phyloP scores from a whole-genome alignment of 164 flowering plant species.

The Tetracentron sinense region DNA sequence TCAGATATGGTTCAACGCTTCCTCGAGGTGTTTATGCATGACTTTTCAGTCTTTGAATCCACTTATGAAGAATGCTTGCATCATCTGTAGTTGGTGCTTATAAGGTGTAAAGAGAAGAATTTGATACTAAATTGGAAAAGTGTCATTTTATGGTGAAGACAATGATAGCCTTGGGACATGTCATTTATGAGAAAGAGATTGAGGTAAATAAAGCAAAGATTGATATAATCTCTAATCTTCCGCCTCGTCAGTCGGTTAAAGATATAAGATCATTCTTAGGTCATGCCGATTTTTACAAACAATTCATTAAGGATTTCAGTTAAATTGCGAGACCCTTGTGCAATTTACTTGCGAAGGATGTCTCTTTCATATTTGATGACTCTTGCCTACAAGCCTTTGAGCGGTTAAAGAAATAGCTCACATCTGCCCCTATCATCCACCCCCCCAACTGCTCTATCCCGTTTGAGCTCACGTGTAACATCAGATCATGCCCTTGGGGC shows the following conservation, averaged over 20 bases:
- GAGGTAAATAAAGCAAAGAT: neutral
- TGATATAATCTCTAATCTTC: neutral
- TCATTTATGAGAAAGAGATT: neutral
- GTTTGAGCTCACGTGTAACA: conserved; percentile 18
- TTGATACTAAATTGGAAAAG: neutral
- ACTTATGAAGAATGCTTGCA: neutral
- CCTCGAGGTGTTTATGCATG: conserved; percentile 4
- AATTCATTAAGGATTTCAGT: conserved; percentile 15
- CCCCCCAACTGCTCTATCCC: conserved; percentile 11
- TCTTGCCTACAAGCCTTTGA: neutral
- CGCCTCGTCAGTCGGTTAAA: neutral
- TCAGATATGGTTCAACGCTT: neutral
- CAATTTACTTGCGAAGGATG: neutral
- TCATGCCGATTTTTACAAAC: neutral
- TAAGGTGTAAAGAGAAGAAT: neutral
- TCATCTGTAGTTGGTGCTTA: neutral
- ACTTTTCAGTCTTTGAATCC: neutral
- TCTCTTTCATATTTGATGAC: neutral
- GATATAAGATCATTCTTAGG: neutral
- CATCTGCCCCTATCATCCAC: neutral
- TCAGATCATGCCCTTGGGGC: conserved; percentile 8
- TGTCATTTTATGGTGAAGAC: neutral
- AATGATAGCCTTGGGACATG: neutral
- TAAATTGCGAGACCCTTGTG: conserved; percentile 3
- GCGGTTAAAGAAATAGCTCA: neutral